A percentile compares a stretch with the other conserved stretches of the same genome.
Evolutionary conservation across 257 asterid species (phyloP).

Genomic region (Parsonsia alboflavescens): DNA sequence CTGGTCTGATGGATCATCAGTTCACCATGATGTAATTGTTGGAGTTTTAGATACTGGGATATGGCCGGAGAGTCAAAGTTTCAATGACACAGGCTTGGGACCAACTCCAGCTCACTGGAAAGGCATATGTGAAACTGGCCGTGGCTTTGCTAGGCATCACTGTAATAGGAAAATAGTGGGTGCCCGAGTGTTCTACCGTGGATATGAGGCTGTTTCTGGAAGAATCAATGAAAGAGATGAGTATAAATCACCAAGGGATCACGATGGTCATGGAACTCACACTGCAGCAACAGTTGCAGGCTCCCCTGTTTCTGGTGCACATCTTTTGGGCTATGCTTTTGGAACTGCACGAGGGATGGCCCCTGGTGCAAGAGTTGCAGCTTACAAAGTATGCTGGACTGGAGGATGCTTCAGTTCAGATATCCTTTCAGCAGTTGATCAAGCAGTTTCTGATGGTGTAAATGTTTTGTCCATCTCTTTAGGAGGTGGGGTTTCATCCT

Average conservation of each 20-base stretch:
- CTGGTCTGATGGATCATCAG: slow-evolving; percentile 21
- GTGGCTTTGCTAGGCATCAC: slow-evolving; percentile 48
- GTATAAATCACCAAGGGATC: slow-evolving; percentile 76
- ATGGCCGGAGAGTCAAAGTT: slow-evolving; percentile 95
- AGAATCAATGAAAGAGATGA: slow-evolving; percentile 60
- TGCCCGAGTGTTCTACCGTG: slow-evolving; percentile 67
- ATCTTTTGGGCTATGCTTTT: slow-evolving; percentile 72
- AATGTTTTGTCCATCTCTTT: slow-evolving; percentile 73
- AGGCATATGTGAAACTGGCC: slow-evolving; percentile 68
- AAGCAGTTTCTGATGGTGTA: slow-evolving; percentile 86
- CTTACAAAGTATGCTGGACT: slow-evolving; percentile 86
- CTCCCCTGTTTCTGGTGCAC: slow-evolving; percentile 55
- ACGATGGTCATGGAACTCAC: slow-evolving; percentile 96
- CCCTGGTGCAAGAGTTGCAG: slow-evolving; percentile 78
- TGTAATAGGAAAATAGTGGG: slow-evolving; percentile 79
- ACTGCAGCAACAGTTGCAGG: slow-evolving; percentile 87
- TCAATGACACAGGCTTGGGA: slow-evolving; percentile 67
- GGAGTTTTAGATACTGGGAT: slow-evolving; percentile 89
- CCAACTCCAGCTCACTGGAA: slow-evolving; percentile 58
- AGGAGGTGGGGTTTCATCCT: slow-evolving; percentile 86
- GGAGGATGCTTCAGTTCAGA: slow-evolving; percentile 96
- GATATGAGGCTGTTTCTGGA: slow-evolving; percentile 81
- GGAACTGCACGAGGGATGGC: slow-evolving; percentile 93
- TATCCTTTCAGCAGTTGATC: slow-evolving; percentile 84
- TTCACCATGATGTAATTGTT: slow-evolving; percentile 51